Conservation (phyloP, 176 grass and related monocot species). For the Luzula sylvatica region DNA sequence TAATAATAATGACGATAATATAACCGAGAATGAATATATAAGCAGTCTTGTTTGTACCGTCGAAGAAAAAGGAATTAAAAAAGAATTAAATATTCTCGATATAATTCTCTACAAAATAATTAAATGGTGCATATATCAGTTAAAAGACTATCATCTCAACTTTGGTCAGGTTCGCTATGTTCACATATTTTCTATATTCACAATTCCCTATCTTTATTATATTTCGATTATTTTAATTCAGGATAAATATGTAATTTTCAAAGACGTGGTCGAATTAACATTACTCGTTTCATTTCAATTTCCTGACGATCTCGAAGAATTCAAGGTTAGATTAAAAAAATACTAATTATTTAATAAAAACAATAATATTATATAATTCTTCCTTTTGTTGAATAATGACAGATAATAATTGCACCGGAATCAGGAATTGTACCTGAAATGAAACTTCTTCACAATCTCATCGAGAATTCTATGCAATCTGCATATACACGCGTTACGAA, state of each 20-base stretch:
- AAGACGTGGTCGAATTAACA: conserved; percentile 40
- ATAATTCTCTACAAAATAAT: conserved; percentile 49
- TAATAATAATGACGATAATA: no score
- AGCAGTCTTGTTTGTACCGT: conserved; percentile 58
- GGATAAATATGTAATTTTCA: conserved; percentile 50
- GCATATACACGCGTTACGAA: conserved; percentile 55
- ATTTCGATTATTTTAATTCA: conserved; percentile 12
- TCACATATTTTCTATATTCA: background rate
- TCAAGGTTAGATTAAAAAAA: conserved; percentile 39
- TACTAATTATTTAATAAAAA: background rate
- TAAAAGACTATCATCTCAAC: conserved; percentile 68
- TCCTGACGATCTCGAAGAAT: conserved; percentile 30
- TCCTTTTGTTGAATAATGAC: conserved; percentile 15
- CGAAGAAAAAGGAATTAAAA: conserved; percentile 30
- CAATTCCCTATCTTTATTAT: no score
- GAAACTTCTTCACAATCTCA: conserved; percentile 45
- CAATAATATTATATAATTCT: conserved; percentile 3
- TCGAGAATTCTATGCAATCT: conserved; percentile 65
- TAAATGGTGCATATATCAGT: conserved; percentile 45
- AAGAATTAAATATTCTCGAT: conserved; percentile 49
- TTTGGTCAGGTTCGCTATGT: conserved; percentile 54
- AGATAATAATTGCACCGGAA: conserved; percentile 40
- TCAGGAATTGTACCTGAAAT: conserved; percentile 27
- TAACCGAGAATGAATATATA: conserved; percentile 45
- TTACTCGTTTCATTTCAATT: conserved; percentile 21